Percentiles rank a stretch among this genome's conserved stretches.
Evolutionary conservation across 495 filamentous ascomycete genomes (phyloP).

Genomic region (Ramalina peruviana): DNA sequence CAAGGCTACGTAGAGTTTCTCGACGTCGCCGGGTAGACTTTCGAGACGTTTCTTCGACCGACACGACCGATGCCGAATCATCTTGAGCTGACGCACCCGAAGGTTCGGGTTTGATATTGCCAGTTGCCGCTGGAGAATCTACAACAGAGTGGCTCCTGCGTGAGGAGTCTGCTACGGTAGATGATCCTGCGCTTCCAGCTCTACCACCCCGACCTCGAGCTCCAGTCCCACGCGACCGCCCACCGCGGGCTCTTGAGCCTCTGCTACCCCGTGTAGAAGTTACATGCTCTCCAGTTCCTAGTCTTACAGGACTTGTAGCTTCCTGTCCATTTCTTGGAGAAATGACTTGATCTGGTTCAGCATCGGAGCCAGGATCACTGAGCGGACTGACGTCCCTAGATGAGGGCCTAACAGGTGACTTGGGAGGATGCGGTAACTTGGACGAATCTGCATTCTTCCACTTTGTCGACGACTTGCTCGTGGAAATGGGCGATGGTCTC

Average conservation of each 20-base stretch:
- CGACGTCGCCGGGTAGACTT: conserved; percentile 12
- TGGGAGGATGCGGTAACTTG: conserved; percentile 19
- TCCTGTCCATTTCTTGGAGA: background rate
- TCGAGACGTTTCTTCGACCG: conserved; percentile 13
- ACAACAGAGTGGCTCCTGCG: conserved; percentile 42
- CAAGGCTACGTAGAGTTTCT: conserved; percentile 32
- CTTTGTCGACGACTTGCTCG: conserved; percentile 31
- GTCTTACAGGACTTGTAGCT: background rate
- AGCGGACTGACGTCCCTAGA: conserved; percentile 40
- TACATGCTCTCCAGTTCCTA: background rate
- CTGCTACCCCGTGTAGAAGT: background rate
- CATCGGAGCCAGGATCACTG: conserved; percentile 26
- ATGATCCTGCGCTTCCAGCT: conserved; percentile 40
- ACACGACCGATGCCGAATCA: conserved; percentile 14
- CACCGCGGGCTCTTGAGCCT: conserved; percentile 15
- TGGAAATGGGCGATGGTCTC: conserved; percentile 28
- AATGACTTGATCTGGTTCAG: background rate
- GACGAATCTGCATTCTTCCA: conserved; percentile 35
- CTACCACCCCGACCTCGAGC: conserved; percentile 25
- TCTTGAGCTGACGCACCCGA: conserved; percentile 38
- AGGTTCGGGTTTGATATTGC: conserved; percentile 55
- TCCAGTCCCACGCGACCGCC: conserved; percentile 25
- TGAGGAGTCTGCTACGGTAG: conserved; percentile 21
- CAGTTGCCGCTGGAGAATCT: conserved; percentile 29
- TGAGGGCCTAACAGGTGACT: conserved; percentile 32